Evolutionary conservation across 345 rosid genomes (phyloP).

Genomic region (Trapa incisa): DNA sequence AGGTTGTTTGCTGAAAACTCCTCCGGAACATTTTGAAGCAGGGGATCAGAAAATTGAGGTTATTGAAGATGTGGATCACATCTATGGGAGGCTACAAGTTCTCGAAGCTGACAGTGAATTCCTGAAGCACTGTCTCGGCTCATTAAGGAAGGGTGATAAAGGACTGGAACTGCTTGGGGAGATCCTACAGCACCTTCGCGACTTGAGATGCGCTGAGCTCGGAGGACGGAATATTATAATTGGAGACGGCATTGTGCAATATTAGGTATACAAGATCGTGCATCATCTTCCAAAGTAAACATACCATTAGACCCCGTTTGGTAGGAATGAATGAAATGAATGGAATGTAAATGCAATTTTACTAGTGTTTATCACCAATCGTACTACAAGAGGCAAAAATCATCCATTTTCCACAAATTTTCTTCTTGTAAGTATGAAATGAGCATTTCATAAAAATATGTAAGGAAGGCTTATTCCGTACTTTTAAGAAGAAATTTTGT

Average conservation of each 20-base stretch:
- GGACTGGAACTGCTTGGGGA: constrained; percentile 72
- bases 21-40: constrained; percentile 13
- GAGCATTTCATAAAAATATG: too few species aligned
- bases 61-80: constrained; percentile 67
- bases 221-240: constrained; percentile 28
- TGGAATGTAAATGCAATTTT: too few species aligned
- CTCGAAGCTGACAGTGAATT: constrained; percentile 91
- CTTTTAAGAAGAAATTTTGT: too few species aligned
- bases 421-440: too few species aligned
- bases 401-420: too few species aligned
- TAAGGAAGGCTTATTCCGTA: too few species aligned
- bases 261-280: neutral
- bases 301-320: too few species aligned
- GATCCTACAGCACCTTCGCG: constrained; percentile 77
- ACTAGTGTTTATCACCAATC: too few species aligned
- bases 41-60: constrained; percentile 22
- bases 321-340: too few species aligned
- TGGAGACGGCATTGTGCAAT: constrained; percentile 18
- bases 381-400: too few species aligned
- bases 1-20: constrained; percentile 12
- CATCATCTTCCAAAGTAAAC: too few species aligned
- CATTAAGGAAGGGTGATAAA: constrained; percentile 86
- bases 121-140: constrained; percentile 65
- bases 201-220: constrained; percentile 49
- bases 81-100: constrained; percentile 79